These are phyloP conservation scores for Fusarium verticillioides DNA, from an alignment of 2,329 filamentous ascomycete genomes.

Conservation along the genomic window DNA sequence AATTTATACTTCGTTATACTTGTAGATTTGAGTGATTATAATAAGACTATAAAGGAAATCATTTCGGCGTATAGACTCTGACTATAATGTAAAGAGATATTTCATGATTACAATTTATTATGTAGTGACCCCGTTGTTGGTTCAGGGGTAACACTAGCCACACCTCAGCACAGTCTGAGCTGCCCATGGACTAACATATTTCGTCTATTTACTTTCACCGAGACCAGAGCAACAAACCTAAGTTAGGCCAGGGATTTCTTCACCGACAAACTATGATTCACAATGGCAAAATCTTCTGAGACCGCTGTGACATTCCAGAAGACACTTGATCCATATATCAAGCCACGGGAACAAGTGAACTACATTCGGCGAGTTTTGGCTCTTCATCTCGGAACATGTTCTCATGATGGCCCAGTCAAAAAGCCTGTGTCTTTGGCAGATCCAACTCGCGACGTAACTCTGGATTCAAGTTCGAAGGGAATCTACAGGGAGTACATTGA, in stretches of 20 bases:
- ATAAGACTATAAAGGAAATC: neutral
- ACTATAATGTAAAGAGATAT: neutral
- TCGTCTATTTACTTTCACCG: conserved; percentile 32
- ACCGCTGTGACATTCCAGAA: conserved; percentile 52
- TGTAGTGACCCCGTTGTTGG: neutral
- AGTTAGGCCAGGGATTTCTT: neutral
- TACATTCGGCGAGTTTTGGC: conserved; percentile 67
- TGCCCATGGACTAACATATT: conserved; percentile 11
- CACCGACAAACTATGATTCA: conserved; percentile 30
- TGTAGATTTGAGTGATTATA: neutral
- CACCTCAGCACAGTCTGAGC: conserved; percentile 4
- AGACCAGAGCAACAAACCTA: conserved; percentile 22
- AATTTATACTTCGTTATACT: neutral
- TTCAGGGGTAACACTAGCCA: conserved; percentile 18
- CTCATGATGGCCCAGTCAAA: conserved; percentile 55
- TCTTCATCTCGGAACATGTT: conserved; percentile 62
- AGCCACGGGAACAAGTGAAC: conserved; percentile 66
- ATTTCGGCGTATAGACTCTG: neutral
- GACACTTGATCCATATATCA: conserved; percentile 63
- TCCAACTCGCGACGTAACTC: conserved; percentile 48
- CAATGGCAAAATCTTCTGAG: conserved; percentile 50
- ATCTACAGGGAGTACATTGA: conserved; percentile 66
- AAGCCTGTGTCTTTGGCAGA: conserved; percentile 63
- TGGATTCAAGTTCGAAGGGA: conserved; percentile 56
- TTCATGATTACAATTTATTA: neutral